Evolutionary conservation across 441 rosid species (phyloP), one percentile per base, ranked within the genome.

Genomic region (Gossypium trilobum): DNA sequence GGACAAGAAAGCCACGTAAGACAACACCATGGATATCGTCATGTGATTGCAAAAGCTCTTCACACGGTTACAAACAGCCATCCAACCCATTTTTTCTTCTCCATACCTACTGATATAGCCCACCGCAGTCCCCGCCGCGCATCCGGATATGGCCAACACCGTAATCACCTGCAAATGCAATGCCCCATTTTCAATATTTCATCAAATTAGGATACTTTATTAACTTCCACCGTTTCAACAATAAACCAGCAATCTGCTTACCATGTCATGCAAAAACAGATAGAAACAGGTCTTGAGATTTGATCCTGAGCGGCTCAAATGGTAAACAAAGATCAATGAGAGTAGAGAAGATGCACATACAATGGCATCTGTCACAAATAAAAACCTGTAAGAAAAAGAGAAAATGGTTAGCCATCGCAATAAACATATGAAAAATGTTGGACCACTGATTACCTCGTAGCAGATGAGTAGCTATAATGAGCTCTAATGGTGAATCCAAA

Each of bases 141-240:
- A 83, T 54, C 85, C 94, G n/a, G 91, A 80, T 27, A 76, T 78
- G 74, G 83, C 65, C 80, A 86, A 25, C 79, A 81, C 73, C 86
- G 68, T 82, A 73, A 82, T 78, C 75, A 78, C 86, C 94, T 89
- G 89, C 72, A 72, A 68, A 90, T 87, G 87, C 70, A 72, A 68
- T n/a, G 2, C 64, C 58, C 29, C 58, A 10, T 52, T 52, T 10
- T 27, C 16, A 14, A 50, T 29, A 16, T 68, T 29, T 2, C 60
- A 10, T 68, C 50, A 16, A 16, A 48, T 19, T 54, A 54, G 36
- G 7, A 0, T 31, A 31, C 36, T 31, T 33, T 33, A 33, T 33
- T 33, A 54, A 22, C 25, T 1, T 23, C n/a, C 7, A 6, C 2
- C 3, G 39, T 56, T 56, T 56, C 14, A 16, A 50, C 19, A 25